A percentile compares a stretch with the other conserved stretches of the same genome.
Evolutionary conservation across 2,329 filamentous ascomycete species (phyloP).

Genomic region (Colletotrichum phormii): DNA sequence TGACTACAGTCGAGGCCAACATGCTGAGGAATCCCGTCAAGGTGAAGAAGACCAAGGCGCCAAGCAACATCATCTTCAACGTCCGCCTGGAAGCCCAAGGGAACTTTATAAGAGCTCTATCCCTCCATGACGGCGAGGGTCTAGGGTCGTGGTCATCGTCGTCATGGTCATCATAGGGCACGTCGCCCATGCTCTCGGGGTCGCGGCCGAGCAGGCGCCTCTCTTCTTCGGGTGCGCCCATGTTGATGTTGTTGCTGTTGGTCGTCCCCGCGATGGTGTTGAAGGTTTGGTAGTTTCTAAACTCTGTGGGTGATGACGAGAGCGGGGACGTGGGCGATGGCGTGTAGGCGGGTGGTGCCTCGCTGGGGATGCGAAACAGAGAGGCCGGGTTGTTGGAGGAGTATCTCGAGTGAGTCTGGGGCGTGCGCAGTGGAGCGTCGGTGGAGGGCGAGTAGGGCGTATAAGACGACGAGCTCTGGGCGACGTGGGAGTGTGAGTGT

Average conservation of each 20-base stretch:
- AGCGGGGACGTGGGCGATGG: slow-evolving; percentile 48
- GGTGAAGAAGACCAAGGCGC: slow-evolving; percentile 48
- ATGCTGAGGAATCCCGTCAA: slow-evolving; percentile 43
- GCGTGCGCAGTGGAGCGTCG: slow-evolving; percentile 30
- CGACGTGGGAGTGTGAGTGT: not conserved
- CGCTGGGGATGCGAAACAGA: slow-evolving; percentile 41
- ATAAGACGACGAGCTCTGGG: slow-evolving; percentile 35
- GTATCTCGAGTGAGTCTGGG: slow-evolving; percentile 33
- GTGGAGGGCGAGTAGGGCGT: slow-evolving; percentile 31
- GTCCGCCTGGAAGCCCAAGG: slow-evolving; percentile 40
- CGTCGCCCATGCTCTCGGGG: slow-evolving; percentile 60
- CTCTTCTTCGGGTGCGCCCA: slow-evolving; percentile 57
- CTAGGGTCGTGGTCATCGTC: slow-evolving; percentile 6
- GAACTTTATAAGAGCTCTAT: slow-evolving; percentile 35
- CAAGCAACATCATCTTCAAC: slow-evolving; percentile 46
- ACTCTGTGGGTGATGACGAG: slow-evolving; percentile 46
- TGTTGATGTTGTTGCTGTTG: slow-evolving; percentile 38
- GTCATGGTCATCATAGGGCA: slow-evolving; percentile 39
- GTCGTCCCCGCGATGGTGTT: slow-evolving; percentile 32
- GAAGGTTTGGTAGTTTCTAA: slow-evolving; percentile 59
- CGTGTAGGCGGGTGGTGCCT: slow-evolving; percentile 64
- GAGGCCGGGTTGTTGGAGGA: slow-evolving; percentile 17
- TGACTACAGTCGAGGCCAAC: slow-evolving; percentile 35
- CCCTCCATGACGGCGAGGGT: slow-evolving; percentile 41
- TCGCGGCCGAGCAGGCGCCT: slow-evolving; percentile 54